Evolutionary conservation across 2,329 filamentous ascomycete genomes (phyloP).

Genomic region (Chalara sp.): DNA sequence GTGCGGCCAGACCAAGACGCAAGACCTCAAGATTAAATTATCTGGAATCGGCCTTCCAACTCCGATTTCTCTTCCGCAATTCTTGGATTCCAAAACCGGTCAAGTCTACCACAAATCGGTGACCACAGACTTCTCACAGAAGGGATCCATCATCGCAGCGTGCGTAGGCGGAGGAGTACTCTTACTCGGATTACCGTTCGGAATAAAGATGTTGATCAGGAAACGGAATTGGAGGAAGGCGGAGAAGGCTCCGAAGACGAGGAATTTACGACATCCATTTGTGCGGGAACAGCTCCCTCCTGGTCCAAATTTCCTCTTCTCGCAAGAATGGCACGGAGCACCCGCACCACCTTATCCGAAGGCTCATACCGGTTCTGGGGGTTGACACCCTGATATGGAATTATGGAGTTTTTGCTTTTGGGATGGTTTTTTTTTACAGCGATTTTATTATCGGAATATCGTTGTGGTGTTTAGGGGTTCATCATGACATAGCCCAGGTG

Average conservation of each 20-base stretch:
- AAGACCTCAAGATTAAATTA: not conserved
- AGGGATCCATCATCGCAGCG: not conserved
- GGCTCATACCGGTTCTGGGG: not conserved
- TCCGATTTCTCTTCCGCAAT: not conserved
- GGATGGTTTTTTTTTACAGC: too few relatives aligned
- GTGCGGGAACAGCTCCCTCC: not conserved
- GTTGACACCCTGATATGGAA: not conserved
- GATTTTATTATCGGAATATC: too few relatives aligned
- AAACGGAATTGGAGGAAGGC: not conserved
- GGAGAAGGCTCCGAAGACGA: not conserved
- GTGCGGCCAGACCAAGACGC: not conserved
- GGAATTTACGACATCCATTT: not conserved
- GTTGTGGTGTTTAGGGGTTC: too few relatives aligned
- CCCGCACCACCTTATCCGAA: not conserved
- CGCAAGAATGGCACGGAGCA: not conserved
- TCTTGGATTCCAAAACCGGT: not conserved
- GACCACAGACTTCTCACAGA: not conserved
- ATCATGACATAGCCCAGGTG: too few relatives aligned
- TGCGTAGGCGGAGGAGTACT: not conserved
- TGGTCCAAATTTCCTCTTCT: not conserved
- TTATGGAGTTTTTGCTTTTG: too few relatives aligned
- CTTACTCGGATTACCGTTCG: not conserved
- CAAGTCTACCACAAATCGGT: not conserved
- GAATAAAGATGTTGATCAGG: not conserved
- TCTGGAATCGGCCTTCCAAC: not conserved